Percentiles rank a stretch among this genome's conserved stretches.
Conservation (phyloP, 2,329 filamentous ascomycete species). For the Fusarium chuoi region DNA sequence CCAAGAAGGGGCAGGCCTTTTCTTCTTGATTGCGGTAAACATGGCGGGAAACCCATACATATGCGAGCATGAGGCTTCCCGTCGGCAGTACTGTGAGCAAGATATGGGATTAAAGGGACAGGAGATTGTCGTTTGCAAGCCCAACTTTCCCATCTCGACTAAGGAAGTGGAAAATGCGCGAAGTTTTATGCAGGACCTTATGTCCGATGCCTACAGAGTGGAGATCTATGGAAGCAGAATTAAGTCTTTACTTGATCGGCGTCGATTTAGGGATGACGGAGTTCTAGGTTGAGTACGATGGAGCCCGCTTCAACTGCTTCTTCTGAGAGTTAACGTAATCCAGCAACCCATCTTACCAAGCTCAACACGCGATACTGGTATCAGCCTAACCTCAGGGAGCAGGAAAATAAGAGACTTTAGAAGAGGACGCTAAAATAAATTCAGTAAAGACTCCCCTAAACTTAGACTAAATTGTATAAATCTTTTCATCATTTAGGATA, state of each 20-base stretch:
- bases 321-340: background rate
- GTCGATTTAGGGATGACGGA: background rate
- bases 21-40: background rate
- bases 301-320: background rate
- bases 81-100: background rate
- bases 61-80: background rate
- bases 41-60: background rate
- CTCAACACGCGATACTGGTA: background rate
- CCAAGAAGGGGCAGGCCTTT: background rate
- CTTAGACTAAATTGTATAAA: background rate
- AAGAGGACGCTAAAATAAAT: background rate
- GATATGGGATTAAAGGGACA: background rate
- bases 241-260: background rate
- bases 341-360: background rate
- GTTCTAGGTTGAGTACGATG: background rate
- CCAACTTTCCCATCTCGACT: background rate
- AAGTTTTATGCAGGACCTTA: background rate
- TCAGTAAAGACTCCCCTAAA: background rate
- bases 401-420: background rate
- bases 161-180: background rate
- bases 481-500: background rate
- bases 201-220: background rate
- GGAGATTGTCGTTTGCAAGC: background rate
- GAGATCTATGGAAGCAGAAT: background rate
- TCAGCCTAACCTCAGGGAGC: background rate